These are phyloP conservation scores for Lepiota venenata DNA, from an alignment of 768 basidiomycete species.

Conservation along the genomic window DNA sequence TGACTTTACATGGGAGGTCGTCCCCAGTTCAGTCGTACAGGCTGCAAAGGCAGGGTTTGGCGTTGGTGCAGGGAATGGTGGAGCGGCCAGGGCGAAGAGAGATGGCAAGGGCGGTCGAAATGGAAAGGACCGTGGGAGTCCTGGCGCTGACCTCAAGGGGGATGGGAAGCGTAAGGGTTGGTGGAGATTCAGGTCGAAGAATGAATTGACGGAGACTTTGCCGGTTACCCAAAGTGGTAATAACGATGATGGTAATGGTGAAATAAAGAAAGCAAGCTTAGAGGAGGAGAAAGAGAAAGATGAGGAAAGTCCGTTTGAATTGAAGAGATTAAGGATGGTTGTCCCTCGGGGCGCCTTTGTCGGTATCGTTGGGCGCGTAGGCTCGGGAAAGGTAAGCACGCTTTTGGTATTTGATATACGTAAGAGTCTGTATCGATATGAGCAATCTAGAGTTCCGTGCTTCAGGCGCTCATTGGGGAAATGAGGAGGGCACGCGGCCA, in stretches of 20 bases:
- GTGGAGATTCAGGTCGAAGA: conserved; percentile 12
- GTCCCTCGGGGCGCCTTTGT: conserved; percentile 58
- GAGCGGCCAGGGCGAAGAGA: conserved; percentile 11
- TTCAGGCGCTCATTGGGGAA: conserved; percentile 60
- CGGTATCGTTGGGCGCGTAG: conserved; percentile 73
- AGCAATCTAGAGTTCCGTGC: conserved; percentile 43
- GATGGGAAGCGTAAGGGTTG: conserved; percentile 13
- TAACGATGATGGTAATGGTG: conserved; percentile 11
- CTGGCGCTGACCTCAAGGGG: conserved; percentile 15
- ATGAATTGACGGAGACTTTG: no score
- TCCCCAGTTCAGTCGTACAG: conserved; percentile 18
- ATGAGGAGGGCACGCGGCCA: conserved; percentile 61
- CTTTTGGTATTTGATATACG: not conserved
- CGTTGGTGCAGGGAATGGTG: conserved; percentile 14
- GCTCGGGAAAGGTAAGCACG: conserved; percentile 58
- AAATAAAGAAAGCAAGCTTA: not conserved
- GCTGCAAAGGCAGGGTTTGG: conserved; percentile 11
- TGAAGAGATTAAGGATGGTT: conserved; percentile 42
- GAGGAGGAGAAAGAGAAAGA: conserved; percentile 10
- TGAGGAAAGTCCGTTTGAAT: conserved; percentile 48
- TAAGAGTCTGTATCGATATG: not conserved
- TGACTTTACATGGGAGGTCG: conserved; percentile 50
- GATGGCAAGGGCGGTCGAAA: conserved; percentile 17
- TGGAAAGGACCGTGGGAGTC: conserved; percentile 16
- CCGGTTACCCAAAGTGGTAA: not conserved